Percentiles rank a stretch among this genome's conserved stretches.
phyloP scores from a whole-genome alignment of 2,329 filamentous ascomycete species.

The Fusarium keratoplasticum region DNA sequence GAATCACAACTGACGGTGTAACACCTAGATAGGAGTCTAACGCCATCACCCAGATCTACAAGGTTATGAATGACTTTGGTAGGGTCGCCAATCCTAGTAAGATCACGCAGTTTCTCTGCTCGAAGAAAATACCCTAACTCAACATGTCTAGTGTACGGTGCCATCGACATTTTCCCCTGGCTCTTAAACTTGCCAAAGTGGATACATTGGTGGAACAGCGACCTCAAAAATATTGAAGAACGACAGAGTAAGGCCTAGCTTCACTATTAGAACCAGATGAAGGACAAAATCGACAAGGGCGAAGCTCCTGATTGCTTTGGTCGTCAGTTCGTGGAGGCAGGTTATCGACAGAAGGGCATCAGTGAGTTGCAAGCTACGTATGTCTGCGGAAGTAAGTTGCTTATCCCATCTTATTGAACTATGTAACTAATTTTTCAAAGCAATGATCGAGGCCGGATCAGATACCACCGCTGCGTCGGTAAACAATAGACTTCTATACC shows the following conservation, averaged over 20 bases:
- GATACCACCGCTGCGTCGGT: background rate
- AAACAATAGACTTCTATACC: background rate
- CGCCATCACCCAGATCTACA: background rate
- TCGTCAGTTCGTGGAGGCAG: background rate
- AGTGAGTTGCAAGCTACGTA: background rate
- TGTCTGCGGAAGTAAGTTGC: background rate
- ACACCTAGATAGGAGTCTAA: background rate
- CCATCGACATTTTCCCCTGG: background rate
- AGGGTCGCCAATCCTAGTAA: background rate
- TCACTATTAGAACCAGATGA: background rate
- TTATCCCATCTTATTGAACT: background rate
- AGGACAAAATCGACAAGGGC: background rate
- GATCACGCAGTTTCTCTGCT: background rate
- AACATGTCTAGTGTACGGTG: background rate
- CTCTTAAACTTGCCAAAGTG: background rate
- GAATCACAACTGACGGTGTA: too few species aligned
- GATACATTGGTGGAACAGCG: background rate
- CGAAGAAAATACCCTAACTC: background rate
- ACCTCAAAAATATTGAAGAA: background rate
- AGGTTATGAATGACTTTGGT: background rate
- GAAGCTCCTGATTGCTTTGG: background rate
- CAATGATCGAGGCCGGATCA: background rate
- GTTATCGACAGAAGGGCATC: background rate
- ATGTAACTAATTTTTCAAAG: fast-evolving
- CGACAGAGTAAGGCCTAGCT: background rate